Evolutionary conservation across 2,329 filamentous ascomycete species (phyloP).

Genomic region (Zymoseptoria passerinii): DNA sequence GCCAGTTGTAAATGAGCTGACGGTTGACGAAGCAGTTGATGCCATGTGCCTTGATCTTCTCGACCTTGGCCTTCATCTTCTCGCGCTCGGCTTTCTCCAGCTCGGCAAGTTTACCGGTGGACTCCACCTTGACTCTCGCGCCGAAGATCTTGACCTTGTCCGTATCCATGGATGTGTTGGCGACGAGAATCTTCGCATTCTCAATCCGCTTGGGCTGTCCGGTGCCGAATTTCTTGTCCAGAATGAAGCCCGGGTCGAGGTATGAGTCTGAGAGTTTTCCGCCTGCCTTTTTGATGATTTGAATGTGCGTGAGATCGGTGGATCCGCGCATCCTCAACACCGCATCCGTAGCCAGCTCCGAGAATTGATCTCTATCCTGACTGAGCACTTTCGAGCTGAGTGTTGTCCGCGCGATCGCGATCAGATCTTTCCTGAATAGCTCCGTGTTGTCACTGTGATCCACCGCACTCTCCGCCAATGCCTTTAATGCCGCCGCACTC

Average conservation of each 20-base stretch:
- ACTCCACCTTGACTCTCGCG: constrained; percentile 90
- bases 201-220: constrained; percentile 97
- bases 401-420: constrained; percentile 87
- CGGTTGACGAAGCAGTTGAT: constrained; percentile 99
- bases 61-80: constrained; percentile 99
- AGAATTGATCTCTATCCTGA: constrained; percentile 88
- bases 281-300: constrained; percentile 98
- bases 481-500: constrained; percentile 75
- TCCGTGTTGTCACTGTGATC: constrained; percentile 79
- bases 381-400: constrained; percentile 94
- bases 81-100: constrained; percentile 96
- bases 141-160: constrained; percentile 99
- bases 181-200: constrained; percentile 95
- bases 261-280: constrained; percentile 97
- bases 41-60: constrained; percentile 95
- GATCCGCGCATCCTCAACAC: constrained; percentile 83
- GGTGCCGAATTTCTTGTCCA: constrained; percentile 98
- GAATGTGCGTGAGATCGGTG: constrained; percentile 91
- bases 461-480: constrained; percentile 74
- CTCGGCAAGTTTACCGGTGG: constrained; percentile 94
- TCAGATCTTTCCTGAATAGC: constrained; percentile 80
- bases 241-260: constrained; percentile 93
- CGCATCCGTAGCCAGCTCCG: constrained; percentile 80
- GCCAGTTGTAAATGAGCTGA: constrained; percentile 99
- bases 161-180: constrained; percentile 98